These are phyloP conservation scores for Arthrobotrys sphaeroides DNA, from an alignment of 2,329 filamentous ascomycete species.

Conservation along the genomic window DNA sequence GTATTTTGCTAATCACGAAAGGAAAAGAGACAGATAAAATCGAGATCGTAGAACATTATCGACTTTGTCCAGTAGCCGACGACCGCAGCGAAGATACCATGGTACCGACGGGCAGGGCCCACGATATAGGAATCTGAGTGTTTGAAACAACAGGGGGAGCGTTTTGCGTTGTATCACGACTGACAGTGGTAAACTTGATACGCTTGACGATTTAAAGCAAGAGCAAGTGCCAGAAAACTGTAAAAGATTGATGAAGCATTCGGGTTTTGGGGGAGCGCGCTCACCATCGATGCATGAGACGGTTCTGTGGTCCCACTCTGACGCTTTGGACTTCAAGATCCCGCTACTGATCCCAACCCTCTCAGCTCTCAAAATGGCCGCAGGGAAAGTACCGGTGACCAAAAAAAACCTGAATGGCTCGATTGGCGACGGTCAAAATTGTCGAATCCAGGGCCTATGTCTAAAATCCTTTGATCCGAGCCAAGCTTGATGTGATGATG, in stretches of 20 bases:
- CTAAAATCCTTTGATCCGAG: constrained; percentile 1
- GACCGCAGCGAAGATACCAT: constrained; percentile 6
- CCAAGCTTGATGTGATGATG: neutral
- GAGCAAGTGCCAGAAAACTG: constrained; percentile 27
- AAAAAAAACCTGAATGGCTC: constrained; percentile 4
- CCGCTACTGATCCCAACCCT: neutral
- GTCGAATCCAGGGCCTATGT: neutral
- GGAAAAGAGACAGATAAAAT: neutral
- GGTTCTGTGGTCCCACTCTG: constrained; percentile 30
- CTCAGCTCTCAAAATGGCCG: constrained; percentile 1
- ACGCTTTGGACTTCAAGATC: constrained; percentile 23
- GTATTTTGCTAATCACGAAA: neutral
- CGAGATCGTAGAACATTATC: neutral
- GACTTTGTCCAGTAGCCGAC: constrained; percentile 8
- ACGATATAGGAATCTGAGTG: constrained; percentile 32
- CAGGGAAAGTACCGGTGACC: constrained; percentile 4
- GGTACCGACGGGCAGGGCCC: constrained; percentile 9
- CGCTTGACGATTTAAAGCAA: constrained; percentile 38
- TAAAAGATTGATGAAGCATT: constrained; percentile 31
- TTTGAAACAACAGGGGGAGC: constrained; percentile 44
- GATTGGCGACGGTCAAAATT: constrained; percentile 22
- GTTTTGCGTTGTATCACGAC: constrained; percentile 40
- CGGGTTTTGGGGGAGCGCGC: constrained; percentile 3
- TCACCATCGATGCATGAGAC: constrained; percentile 43
- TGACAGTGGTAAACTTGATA: constrained; percentile 39